phyloP scores from a whole-genome alignment of 2,329 filamentous ascomycete species.

The Colletotrichum godetiae region DNA sequence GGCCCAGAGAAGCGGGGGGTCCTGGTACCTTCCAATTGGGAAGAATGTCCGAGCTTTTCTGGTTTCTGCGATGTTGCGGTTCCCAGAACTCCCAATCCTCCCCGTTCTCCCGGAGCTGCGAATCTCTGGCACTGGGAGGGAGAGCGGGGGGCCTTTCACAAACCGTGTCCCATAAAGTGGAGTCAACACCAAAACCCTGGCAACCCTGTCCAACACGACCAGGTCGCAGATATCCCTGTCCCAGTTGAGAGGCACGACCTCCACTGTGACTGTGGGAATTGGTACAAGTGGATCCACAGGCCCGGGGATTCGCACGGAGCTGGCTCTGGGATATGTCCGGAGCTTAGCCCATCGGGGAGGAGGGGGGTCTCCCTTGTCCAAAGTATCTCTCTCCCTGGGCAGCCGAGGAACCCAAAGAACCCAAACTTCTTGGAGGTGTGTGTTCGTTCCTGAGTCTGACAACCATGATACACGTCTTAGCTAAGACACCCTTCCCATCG shows the following conservation, averaged over 20 bases:
- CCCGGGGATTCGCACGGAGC: constrained; percentile 31
- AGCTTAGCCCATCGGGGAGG: constrained; percentile 7
- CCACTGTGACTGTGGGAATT: background rate
- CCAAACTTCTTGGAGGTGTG: background rate
- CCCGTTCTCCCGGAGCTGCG: too few species aligned
- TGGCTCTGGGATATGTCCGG: constrained; percentile 28
- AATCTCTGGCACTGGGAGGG: background rate
- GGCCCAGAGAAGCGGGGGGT: constrained; percentile 22
- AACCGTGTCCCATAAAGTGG: background rate
- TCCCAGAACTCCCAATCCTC: background rate
- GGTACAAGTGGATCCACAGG: background rate
- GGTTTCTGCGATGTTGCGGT: constrained; percentile 19
- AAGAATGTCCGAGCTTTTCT: constrained; percentile 36
- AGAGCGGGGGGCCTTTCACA: background rate
- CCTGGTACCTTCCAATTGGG: constrained; percentile 34
- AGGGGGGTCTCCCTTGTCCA: constrained; percentile 3
- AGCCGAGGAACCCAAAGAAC: background rate
- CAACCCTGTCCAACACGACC: background rate
- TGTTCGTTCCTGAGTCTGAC: constrained; percentile 25
- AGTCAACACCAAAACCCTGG: background rate
- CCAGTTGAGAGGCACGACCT: background rate
- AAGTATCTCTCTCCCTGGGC: too few species aligned
- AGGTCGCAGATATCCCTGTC: background rate
- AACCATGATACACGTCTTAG: constrained; percentile 30
- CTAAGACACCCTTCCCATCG: constrained; percentile 7